phyloP scores from a whole-genome alignment of 2,329 filamentous ascomycete species.

The Talaromyces sp. region DNA sequence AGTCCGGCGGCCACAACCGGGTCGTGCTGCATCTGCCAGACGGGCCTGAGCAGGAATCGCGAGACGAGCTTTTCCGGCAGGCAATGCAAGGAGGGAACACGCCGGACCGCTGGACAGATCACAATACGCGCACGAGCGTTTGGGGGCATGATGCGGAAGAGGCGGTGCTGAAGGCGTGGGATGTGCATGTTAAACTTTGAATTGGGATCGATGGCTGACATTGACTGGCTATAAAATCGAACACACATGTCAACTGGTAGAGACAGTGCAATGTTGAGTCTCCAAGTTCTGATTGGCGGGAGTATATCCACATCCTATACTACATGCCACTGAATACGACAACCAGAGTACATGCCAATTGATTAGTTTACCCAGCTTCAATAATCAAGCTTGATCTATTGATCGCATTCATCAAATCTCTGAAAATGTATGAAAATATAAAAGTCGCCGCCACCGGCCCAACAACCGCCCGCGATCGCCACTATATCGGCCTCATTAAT shows the following conservation, averaged over 20 bases:
- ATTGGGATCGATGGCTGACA: background rate
- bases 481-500: background rate
- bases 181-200: conserved; percentile 5
- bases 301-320: background rate
- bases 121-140: conserved; percentile 53
- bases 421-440: background rate
- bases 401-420: too few species aligned
- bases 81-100: conserved; percentile 22
- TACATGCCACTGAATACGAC: too few species aligned
- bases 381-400: too few species aligned
- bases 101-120: conserved; percentile 63
- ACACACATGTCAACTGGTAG: background rate
- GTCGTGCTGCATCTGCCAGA: conserved; percentile 34
- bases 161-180: conserved; percentile 26
- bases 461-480: background rate
- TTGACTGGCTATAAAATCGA: background rate
- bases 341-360: background rate
- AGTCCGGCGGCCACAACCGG: conserved; percentile 31
- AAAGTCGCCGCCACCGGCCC: background rate
- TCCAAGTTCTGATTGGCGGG: background rate
- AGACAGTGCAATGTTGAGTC: background rate
- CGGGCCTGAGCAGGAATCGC: conserved; percentile 33
- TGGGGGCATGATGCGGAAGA: conserved; percentile 36
- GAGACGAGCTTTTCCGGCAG: conserved; percentile 35
- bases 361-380: background rate